phyloP scores from a whole-genome alignment of 768 basidiomycete genomes.

The Phylloporus sp. region DNA sequence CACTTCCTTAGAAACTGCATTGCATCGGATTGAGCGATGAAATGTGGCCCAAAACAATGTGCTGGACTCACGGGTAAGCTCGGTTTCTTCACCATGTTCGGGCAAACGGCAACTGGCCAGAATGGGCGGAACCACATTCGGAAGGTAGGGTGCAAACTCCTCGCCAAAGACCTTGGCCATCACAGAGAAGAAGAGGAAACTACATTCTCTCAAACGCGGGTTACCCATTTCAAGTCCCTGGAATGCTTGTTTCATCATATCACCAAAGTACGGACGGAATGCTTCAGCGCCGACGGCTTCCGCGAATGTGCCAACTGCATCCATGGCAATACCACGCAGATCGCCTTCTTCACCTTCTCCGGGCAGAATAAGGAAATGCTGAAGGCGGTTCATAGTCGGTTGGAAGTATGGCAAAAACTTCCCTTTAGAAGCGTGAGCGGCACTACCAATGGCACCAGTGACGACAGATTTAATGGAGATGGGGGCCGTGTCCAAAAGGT shows the following conservation, averaged over 20 bases:
- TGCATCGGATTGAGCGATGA: constrained; percentile 3
- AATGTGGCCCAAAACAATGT: background rate
- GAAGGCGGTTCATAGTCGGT: constrained; percentile 82
- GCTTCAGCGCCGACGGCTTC: constrained; percentile 93
- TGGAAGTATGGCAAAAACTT: constrained; percentile 94
- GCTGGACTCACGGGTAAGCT: constrained; percentile 38
- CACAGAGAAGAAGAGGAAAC: constrained; percentile 97
- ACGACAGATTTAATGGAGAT: constrained; percentile 88
- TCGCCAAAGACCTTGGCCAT: constrained; percentile 97
- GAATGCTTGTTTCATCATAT: constrained; percentile 95
- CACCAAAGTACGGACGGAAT: constrained; percentile 94
- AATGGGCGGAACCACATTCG: constrained; percentile 82
- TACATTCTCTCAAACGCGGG: constrained; percentile 87
- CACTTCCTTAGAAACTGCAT: constrained; percentile 47
- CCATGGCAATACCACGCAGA: constrained; percentile 95
- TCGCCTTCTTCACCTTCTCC: constrained; percentile 91
- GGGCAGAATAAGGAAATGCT: constrained; percentile 81
- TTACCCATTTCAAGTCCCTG: constrained; percentile 83
- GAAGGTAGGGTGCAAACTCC: constrained; percentile 87
- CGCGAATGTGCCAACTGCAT: constrained; percentile 97
- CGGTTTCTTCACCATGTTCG: constrained; percentile 67
- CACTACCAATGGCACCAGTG: constrained; percentile 96
- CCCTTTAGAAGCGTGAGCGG: constrained; percentile 91
- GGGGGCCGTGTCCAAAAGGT: constrained; percentile 84
- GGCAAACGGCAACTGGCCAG: constrained; percentile 76